These are phyloP conservation scores for Sorghum bicolor DNA, from an alignment of 176 grass and related monocot genomes.

Conservation along the genomic window Sorghum_bicolor_NCBIv3 NC_012877.2:15932501-15933000, in stretches of 20 bases:
- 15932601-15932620: conserved; percentile 76
- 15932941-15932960: conserved; percentile 86
- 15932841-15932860: conserved; percentile 1
- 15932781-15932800: conserved; percentile 51
- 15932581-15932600: conserved; percentile 57
- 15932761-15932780: conserved; percentile 40
- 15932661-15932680: conserved; percentile 88
- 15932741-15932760: conserved; percentile 60
- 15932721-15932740: conserved; percentile 51
- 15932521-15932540: not conserved
- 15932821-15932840: conserved; percentile 15
- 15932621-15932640: conserved; percentile 85
- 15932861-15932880: conserved; percentile 8
- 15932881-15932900: conserved; percentile 43
- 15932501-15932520: not conserved
- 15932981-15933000: conserved; percentile 84
- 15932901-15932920: conserved; percentile 96
- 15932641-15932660: conserved; percentile 78
- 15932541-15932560: not conserved
- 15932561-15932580: not conserved
- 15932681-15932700: conserved; percentile 92
- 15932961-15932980: conserved; percentile 75
- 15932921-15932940: conserved; percentile 89
- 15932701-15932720: conserved; percentile 65
- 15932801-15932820: conserved; percentile 92